phyloP scores from a whole-genome alignment of 257 asterid species.

The Rehmannia glutinosa region DNA sequence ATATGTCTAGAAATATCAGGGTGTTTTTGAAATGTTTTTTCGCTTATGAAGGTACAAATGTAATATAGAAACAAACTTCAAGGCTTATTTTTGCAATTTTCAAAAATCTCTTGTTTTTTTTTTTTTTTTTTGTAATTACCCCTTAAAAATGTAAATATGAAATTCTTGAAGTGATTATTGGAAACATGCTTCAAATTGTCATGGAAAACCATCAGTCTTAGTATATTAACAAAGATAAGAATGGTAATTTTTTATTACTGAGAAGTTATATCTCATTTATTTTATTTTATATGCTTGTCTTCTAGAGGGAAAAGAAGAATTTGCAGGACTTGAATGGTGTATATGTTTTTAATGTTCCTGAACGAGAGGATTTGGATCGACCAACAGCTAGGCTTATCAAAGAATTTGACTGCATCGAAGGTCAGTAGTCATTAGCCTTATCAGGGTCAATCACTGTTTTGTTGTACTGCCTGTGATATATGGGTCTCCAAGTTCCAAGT shows the following conservation, averaged over 20 bases:
- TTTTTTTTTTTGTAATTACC: no score
- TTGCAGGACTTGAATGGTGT: slow-evolving; percentile 83
- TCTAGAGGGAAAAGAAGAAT: slow-evolving; percentile 90
- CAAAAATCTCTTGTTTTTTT: no score
- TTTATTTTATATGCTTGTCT: slow-evolving; percentile 25
- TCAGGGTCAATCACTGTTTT: no score
- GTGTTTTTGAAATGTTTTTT: no score
- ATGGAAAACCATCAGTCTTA: neutral
- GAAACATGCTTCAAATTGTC: neutral
- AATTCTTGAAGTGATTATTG: neutral
- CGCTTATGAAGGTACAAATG: no score
- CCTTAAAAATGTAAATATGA: no score
- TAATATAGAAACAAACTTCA: no score
- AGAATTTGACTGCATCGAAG: slow-evolving; percentile 76
- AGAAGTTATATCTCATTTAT: slow-evolving; percentile 15
- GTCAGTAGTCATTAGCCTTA: slow-evolving; percentile 41
- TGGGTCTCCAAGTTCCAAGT: no score
- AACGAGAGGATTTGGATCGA: slow-evolving; percentile 81
- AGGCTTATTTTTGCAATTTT: no score
- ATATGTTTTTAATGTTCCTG: slow-evolving; percentile 86
- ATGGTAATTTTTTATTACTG: neutral
- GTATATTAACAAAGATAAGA: neutral
- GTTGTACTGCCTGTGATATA: no score
- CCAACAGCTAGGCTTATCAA: slow-evolving; percentile 93
- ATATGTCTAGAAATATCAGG: no score